Percentiles rank a stretch among this genome's conserved stretches.
phyloP scores from a whole-genome alignment of 139 green algal species.

The Desmodesmus armatus region DNA sequence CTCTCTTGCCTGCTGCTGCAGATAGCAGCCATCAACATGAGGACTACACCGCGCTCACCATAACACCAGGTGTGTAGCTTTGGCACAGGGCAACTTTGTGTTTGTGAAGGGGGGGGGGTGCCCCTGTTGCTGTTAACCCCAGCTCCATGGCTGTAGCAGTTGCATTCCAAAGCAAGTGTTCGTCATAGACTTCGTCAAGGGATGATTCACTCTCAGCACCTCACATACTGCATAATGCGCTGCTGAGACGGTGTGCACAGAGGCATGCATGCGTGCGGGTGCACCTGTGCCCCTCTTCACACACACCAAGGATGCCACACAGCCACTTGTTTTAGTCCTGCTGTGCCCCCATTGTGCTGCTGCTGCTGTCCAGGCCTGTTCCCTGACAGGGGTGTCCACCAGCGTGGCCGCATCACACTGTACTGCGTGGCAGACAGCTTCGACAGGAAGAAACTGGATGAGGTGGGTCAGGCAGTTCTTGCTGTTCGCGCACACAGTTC shows the following conservation, averaged over 20 bases:
- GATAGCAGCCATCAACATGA: too few species aligned
- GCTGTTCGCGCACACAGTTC: too few species aligned
- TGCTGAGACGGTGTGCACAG: too few species aligned
- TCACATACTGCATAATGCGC: too few species aligned
- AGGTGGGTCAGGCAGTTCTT: slow-evolving; percentile 52
- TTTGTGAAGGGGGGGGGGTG: too few species aligned
- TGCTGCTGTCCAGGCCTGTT: slow-evolving; percentile 24
- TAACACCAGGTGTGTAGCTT: slow-evolving; percentile 6
- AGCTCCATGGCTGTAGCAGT: background rate
- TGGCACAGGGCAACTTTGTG: background rate
- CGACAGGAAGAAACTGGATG: slow-evolving; percentile 68
- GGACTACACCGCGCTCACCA: slow-evolving; percentile 17
- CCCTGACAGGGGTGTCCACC: background rate
- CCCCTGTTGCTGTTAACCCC: too few species aligned
- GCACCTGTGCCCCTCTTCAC: background rate
- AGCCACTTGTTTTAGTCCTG: background rate
- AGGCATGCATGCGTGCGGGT: too few species aligned
- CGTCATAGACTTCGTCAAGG: too few species aligned
- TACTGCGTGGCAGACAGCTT: slow-evolving; percentile 68
- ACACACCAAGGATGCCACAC: background rate
- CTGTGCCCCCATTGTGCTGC: background rate
- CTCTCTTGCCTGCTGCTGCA: too few species aligned
- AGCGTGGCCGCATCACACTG: slow-evolving; percentile 53
- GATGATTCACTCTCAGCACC: too few species aligned
- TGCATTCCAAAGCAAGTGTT: background rate